phyloP scores from a whole-genome alignment of 306 rosid genomes.

The Prinsepia uniflora region DNA sequence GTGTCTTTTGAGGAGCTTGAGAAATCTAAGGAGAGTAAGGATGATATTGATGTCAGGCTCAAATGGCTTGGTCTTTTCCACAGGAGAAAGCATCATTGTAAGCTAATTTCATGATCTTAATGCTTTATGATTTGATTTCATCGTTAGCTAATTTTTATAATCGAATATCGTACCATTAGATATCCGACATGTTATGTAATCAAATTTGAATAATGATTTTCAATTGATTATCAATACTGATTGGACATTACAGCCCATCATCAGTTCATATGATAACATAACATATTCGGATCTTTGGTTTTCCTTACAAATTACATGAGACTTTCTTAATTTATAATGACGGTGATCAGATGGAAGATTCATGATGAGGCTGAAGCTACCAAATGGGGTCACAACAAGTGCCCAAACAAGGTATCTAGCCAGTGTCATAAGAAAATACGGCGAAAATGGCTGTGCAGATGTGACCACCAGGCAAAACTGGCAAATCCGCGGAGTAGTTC shows the following conservation, averaged over 20 bases:
- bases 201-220: no score
- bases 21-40: conserved; percentile 50
- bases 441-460: conserved; percentile 91
- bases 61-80: conserved; percentile 98
- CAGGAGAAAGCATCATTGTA: conserved; percentile 82
- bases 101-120: conserved; percentile 25
- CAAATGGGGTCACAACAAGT: conserved; percentile 91
- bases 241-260: no score
- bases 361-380: conserved; percentile 96
- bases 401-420: conserved; percentile 73
- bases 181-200: neutral
- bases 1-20: conserved; percentile 72
- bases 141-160: no score
- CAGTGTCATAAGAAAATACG: conserved; percentile 75
- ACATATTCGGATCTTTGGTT: no score
- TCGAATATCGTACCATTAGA: no score
- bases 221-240: neutral
- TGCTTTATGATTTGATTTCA: neutral
- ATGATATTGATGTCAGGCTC: conserved; percentile 91
- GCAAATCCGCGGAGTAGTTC: conserved; percentile 87
- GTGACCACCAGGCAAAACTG: conserved; percentile 95
- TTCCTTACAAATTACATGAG: no score
- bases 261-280: no score
- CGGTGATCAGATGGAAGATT: conserved; percentile 76
- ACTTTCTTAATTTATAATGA: no score